phyloP scores from a whole-genome alignment of 192 early-diverging fungal species.

The Phlyctochytrium bullatum region DNA sequence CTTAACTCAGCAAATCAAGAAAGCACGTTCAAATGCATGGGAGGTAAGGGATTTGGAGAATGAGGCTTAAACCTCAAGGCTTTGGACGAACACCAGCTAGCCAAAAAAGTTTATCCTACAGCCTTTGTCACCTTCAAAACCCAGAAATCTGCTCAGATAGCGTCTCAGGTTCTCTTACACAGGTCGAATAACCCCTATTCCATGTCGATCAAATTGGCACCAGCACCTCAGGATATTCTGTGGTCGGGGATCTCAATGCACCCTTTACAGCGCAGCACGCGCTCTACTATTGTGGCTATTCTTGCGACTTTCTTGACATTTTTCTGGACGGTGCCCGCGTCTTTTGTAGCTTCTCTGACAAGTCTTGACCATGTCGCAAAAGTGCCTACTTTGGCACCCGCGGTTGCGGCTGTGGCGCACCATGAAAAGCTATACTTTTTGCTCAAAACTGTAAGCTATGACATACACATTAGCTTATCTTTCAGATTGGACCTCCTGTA shows the following conservation, averaged over 20 bases:
- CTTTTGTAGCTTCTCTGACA: conserved; percentile 30
- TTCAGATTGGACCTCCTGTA: conserved; percentile 33
- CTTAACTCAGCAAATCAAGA: conserved; percentile 33
- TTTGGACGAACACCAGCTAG: too few species aligned
- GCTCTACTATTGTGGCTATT: conserved; percentile 18
- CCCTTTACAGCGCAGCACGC: conserved; percentile 26
- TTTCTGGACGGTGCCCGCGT: conserved; percentile 45
- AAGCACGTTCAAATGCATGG: too few species aligned
- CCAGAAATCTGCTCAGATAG: conserved; percentile 38
- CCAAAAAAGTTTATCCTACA: too few species aligned
- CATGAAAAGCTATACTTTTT: conserved; percentile 23
- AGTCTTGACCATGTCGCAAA: conserved; percentile 31
- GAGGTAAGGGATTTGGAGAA: too few species aligned
- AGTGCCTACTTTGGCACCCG: conserved; percentile 15
- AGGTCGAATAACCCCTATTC: conserved; percentile 26
- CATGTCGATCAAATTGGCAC: conserved; percentile 38
- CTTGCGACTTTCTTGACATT: conserved; percentile 28
- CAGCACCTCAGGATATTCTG: conserved; percentile 43
- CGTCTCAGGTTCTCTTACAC: conserved; percentile 36
- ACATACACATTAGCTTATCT: conserved; percentile 19
- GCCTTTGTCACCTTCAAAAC: conserved; percentile 53
- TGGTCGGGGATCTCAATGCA: conserved; percentile 39
- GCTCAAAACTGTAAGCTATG: conserved; percentile 28
- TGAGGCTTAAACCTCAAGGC: too few species aligned
- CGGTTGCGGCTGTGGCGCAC: conserved; percentile 15